Base-by-base conservation (phyloP, 2,329 filamentous ascomycete species). In the Escovopsis sp. region DNA sequence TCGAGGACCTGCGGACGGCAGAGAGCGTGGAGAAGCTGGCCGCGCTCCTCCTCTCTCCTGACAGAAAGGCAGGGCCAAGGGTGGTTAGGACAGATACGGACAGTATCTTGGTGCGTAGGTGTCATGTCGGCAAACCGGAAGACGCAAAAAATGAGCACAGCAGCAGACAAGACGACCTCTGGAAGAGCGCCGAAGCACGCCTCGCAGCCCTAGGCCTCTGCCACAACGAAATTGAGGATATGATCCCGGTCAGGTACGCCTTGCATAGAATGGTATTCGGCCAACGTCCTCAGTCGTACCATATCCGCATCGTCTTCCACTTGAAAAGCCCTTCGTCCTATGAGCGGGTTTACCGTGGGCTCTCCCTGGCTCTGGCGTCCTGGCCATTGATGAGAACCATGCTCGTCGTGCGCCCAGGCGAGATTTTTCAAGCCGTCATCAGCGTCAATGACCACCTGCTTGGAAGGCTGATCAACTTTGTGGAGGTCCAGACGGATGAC, bases 1-100 rank as follows among this genome's bases (percentile, higher is more conserved):
- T 58, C 4, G 54, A 59, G n/a, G 56, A 59, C 34, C 40, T 60
- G 17, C 27, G 43, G 1, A 39, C 48, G 5, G 41, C 51, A 28
- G 47, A 54, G 12, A 56, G 55, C 0, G 38, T 58, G 2, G 45
- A 50, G 14, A 49, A 52, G 35, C 53, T 55, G 35, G 53, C 53
- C 1, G 35, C 37, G 8, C 35, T 58, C 3, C 34, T 58, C 4
- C 19, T 23, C 19, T 23, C 19, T 5, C 5, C 19, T 9, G 19
- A 23, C 19, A 23, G 19, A 9, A 9, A 9, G 5, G 19, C 19
- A 23, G 19, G 9, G 19, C 19, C 19, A 23, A 5, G 19, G 5
- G 5, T 23, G 19, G 9, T 9, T 9, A 23, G 9, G 19, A 9
- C 9, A 5, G 9, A 5, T 5, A 23, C 19, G 9, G 9, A 9